Base-by-base conservation (phyloP, 2,329 filamentous ascomycete genomes). In the Fusarium robinianum region DNA sequence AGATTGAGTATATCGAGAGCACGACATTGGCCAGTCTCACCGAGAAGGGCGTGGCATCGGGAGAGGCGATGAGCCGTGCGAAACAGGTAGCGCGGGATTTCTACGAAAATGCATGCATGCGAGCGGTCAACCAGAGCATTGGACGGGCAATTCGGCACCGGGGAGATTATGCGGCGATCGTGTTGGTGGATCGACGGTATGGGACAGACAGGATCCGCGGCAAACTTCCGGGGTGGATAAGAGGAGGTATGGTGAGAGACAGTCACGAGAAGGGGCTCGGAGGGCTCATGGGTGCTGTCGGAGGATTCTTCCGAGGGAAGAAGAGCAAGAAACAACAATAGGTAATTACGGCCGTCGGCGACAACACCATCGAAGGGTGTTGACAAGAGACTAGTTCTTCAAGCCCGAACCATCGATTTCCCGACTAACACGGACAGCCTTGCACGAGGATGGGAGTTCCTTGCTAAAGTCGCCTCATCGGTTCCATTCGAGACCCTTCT, bases 91-190 rank as follows among this genome's bases (percentile, higher is more conserved):
- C 86, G 2, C 74, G 85, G 38, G 88, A 92, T 49, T 95, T 89
- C 63, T 95, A 95, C 63, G 90, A 96, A 66, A 97, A 97, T 64
- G 83, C 89, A 0, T 96, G 91, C 66, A 96, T 99, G 91, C 79
- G 94, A 25, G 90, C 91, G 5, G 94, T 99, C 5, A 99, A 99
- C 66, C 94, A 99, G 72, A 94, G 89, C 63, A 91, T 99, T 57
- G 94, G 94, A 1, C 77, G 94, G 46, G 94, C 90, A 1, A 96
- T 99, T 59, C 77, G 94, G 32, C 94, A 99, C 65, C 80, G 79
- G 41, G 82, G 80, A 16, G 94, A 99, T 69, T 97, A 95, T 69
- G 94, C 94, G 5, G 84, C 87, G 11, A 96, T 99, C 52, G 71
- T 96, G 43, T 78, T 99, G 63, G 73, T 94, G 22, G 94, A 99